These are phyloP conservation scores for Penicillium macrosclerotiorum DNA, from an alignment of 495 filamentous ascomycete species.

Conservation along the genomic window DNA sequence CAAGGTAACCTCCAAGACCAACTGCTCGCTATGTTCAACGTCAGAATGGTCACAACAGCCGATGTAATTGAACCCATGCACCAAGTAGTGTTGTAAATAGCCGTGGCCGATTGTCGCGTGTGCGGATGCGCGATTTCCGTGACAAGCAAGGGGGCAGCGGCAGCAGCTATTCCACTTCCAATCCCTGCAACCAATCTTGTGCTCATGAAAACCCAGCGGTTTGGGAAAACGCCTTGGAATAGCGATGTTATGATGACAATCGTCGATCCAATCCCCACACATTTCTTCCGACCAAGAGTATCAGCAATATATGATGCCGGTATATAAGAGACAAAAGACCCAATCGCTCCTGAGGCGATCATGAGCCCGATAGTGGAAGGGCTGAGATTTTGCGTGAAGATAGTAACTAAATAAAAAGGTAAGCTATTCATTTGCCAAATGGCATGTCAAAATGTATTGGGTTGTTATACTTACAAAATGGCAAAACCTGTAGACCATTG, in stretches of 20 bases:
- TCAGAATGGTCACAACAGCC: conserved; percentile 17
- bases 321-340: conserved; percentile 20
- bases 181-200: conserved; percentile 19
- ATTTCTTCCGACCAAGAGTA: conserved; percentile 16
- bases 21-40: conserved; percentile 10
- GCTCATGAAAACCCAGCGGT: conserved; percentile 24
- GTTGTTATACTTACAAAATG: conserved; percentile 19
- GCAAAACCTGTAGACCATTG: conserved; percentile 24
- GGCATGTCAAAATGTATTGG: neutral
- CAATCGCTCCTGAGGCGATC: conserved; percentile 23
- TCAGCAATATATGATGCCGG: conserved; percentile 26
- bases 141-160: conserved; percentile 21
- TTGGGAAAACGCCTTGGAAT: conserved; percentile 9
- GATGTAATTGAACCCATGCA: conserved; percentile 19
- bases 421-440: neutral
- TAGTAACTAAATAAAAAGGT: conserved; percentile 11
- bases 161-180: conserved; percentile 19
- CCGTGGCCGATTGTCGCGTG: conserved; percentile 23
- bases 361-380: conserved; percentile 23
- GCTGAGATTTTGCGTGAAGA: conserved; percentile 16
- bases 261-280: conserved; percentile 14
- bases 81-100: conserved; percentile 24
- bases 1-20: conserved; percentile 26
- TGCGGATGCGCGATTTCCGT: conserved; percentile 26
- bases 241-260: conserved; percentile 16